A percentile compares a stretch with the other conserved stretches of the same genome.
These are phyloP conservation scores for Neoboletus brunneissimus DNA, from an alignment of 768 basidiomycete species.

Conservation along the genomic window DNA sequence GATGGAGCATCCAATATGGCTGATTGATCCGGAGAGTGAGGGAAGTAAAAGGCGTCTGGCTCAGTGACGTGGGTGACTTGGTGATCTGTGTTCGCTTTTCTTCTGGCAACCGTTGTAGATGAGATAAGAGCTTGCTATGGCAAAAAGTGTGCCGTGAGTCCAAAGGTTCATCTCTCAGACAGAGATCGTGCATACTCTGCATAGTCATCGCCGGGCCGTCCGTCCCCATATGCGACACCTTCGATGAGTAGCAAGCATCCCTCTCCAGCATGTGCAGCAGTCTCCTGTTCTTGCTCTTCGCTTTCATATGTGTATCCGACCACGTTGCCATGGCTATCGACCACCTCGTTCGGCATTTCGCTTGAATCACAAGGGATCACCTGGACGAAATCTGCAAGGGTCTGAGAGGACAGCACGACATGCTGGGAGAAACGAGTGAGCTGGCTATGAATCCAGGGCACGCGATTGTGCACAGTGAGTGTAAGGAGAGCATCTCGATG, in stretches of 20 bases:
- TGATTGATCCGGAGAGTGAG: slow-evolving; percentile 63
- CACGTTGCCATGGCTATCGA: slow-evolving; percentile 32
- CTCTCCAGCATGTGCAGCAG: slow-evolving; percentile 11
- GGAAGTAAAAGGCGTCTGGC: slow-evolving; percentile 48
- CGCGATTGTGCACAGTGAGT: slow-evolving; percentile 57
- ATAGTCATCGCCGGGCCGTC: slow-evolving; percentile 48
- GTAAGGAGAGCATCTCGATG: slow-evolving; percentile 49
- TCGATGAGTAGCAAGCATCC: slow-evolving; percentile 64
- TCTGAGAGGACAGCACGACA: slow-evolving; percentile 67
- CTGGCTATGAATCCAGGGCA: slow-evolving; percentile 59
- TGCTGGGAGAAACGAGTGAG: slow-evolving; percentile 67
- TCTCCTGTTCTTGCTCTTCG: slow-evolving; percentile 3
- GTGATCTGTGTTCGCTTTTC: slow-evolving; percentile 31
- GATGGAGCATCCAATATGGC: slow-evolving; percentile 82
- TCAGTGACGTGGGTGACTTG: slow-evolving; percentile 43
- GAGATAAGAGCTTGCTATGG: slow-evolving; percentile 46
- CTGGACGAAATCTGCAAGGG: slow-evolving; percentile 58
- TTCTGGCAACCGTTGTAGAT: slow-evolving; percentile 34
- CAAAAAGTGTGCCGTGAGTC: background rate
- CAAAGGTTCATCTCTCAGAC: background rate
- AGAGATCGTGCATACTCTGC: slow-evolving; percentile 42
- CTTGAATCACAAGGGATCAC: slow-evolving; percentile 62
- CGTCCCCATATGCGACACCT: slow-evolving; percentile 56
- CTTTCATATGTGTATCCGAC: slow-evolving; percentile 32
- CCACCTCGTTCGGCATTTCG: slow-evolving; percentile 44